Conservation (phyloP, 2,329 filamentous ascomycete species). For the Colletotrichum shisoi region DNA sequence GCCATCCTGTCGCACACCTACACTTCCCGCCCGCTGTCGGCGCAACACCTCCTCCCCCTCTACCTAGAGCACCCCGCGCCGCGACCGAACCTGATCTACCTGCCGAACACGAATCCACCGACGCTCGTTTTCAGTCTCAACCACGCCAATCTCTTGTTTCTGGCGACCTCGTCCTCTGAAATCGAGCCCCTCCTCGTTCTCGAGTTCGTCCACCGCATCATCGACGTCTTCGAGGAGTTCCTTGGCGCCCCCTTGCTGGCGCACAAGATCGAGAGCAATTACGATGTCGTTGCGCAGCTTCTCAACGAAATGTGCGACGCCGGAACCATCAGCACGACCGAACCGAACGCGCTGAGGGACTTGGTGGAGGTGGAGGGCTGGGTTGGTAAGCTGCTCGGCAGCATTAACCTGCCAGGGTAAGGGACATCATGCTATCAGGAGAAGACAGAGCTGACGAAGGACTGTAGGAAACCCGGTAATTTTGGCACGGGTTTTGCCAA, state of each 20-base stretch:
- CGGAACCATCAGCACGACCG: slow-evolving; percentile 86
- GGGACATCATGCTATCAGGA: slow-evolving; percentile 33
- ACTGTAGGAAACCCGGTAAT: slow-evolving; percentile 51
- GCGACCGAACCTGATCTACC: slow-evolving; percentile 84
- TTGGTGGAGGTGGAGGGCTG: slow-evolving; percentile 90
- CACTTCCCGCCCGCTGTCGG: slow-evolving; percentile 79
- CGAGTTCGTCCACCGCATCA: slow-evolving; percentile 91
- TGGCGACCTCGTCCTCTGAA: slow-evolving; percentile 85
- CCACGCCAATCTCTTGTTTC: slow-evolving; percentile 87
- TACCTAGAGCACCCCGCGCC: slow-evolving; percentile 85
- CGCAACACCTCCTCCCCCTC: slow-evolving; percentile 79
- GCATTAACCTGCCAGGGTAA: slow-evolving; percentile 82
- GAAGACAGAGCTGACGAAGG: slow-evolving; percentile 7
- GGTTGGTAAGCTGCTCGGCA: slow-evolving; percentile 86
- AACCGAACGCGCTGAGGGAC: slow-evolving; percentile 90
- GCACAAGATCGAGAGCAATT: slow-evolving; percentile 85
- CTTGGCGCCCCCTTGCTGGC: slow-evolving; percentile 86
- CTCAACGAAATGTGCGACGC: slow-evolving; percentile 96
- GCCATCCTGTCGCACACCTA: slow-evolving; percentile 90
- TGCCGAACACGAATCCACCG: slow-evolving; percentile 81
- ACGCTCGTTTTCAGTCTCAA: slow-evolving; percentile 86
- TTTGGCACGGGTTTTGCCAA: slow-evolving; percentile 52
- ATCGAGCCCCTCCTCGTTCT: slow-evolving; percentile 88
- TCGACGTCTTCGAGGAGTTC: slow-evolving; percentile 94
- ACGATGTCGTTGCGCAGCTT: slow-evolving; percentile 92